These are phyloP conservation scores for Dichotomocladium elegans DNA, from an alignment of 371 early-diverging fungal species.

Conservation along the genomic window DNA sequence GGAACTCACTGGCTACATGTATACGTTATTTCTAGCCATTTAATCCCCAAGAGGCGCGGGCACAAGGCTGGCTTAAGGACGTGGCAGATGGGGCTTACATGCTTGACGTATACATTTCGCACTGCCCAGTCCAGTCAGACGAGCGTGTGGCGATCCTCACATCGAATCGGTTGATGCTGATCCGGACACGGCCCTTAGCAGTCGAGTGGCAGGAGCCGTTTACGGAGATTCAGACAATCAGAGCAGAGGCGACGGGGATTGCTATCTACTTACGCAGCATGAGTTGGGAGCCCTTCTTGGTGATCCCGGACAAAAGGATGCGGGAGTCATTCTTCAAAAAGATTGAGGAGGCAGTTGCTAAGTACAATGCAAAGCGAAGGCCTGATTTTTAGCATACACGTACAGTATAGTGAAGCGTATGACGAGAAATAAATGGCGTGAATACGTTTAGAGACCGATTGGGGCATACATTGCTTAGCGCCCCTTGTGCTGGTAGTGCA, in stretches of 20 bases:
- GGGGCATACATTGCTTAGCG: no score
- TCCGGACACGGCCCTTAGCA: constrained; percentile 55
- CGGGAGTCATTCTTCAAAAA: constrained; percentile 60
- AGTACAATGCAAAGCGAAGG: constrained; percentile 17
- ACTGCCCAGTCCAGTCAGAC: constrained; percentile 68
- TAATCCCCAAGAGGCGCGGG: constrained; percentile 80
- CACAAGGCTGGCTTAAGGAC: constrained; percentile 88
- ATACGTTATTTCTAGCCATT: constrained; percentile 54
- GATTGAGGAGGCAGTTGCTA: constrained; percentile 48
- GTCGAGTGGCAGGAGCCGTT: constrained; percentile 73
- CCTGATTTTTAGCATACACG: constrained; percentile 5
- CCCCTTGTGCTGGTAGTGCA: no score
- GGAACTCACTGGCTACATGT: constrained; percentile 5
- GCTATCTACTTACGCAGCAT: constrained; percentile 38
- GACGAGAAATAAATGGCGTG: no score
- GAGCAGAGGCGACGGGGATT: constrained; percentile 46
- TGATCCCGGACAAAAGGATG: constrained; percentile 52
- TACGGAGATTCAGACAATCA: constrained; percentile 46
- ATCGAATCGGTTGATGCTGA: constrained; percentile 62
- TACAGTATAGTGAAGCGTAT: no score
- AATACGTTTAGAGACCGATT: no score
- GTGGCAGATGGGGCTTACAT: constrained; percentile 78
- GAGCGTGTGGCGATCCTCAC: constrained; percentile 76
- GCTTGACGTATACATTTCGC: constrained; percentile 86
- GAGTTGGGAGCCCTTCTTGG: constrained; percentile 56